Conservation (phyloP, 1,139 yeast species). For the Nadsonia commutata region DNA sequence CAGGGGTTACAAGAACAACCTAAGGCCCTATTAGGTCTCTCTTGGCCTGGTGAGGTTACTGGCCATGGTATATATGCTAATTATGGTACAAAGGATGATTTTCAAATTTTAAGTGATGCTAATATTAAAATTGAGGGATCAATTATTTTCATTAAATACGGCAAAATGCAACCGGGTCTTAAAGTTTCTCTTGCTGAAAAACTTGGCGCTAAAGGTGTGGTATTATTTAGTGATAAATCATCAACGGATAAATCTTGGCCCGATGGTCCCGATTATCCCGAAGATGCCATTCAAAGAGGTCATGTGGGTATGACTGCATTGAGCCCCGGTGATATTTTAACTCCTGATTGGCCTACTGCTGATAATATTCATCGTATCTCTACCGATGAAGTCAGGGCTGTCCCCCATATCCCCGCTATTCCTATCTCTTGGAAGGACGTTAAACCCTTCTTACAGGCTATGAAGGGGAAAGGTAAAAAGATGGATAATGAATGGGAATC, state of each 20-base stretch:
- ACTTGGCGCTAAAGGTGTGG: slow-evolving; percentile 38
- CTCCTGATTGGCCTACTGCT: slow-evolving; percentile 64
- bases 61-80: slow-evolving; percentile 46
- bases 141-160: slow-evolving; percentile 50
- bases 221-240: slow-evolving; percentile 35
- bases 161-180: slow-evolving; percentile 35
- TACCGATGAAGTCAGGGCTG: slow-evolving; percentile 35
- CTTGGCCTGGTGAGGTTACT: slow-evolving; percentile 41
- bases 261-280: slow-evolving; percentile 22
- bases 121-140: slow-evolving; percentile 27
- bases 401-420: slow-evolving; percentile 61
- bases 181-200: slow-evolving; percentile 39
- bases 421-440: slow-evolving; percentile 70
- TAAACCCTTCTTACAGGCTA: slow-evolving; percentile 29
- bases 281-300: slow-evolving; percentile 41
- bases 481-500: slow-evolving; percentile 20
- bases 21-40: slow-evolving; percentile 51
- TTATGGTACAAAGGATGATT: slow-evolving; percentile 50
- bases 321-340: slow-evolving; percentile 64
- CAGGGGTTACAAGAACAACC: slow-evolving; percentile 17
- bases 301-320: slow-evolving; percentile 53
- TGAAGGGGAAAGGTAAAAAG: slow-evolving; percentile 35
- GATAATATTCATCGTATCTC: slow-evolving; percentile 19
- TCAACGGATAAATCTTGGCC: slow-evolving; percentile 16
- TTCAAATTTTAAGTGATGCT: slow-evolving; percentile 27